Evolutionary conservation across 179 eudicot species (phyloP).

Genomic region (Nepenthes alata): DNA sequence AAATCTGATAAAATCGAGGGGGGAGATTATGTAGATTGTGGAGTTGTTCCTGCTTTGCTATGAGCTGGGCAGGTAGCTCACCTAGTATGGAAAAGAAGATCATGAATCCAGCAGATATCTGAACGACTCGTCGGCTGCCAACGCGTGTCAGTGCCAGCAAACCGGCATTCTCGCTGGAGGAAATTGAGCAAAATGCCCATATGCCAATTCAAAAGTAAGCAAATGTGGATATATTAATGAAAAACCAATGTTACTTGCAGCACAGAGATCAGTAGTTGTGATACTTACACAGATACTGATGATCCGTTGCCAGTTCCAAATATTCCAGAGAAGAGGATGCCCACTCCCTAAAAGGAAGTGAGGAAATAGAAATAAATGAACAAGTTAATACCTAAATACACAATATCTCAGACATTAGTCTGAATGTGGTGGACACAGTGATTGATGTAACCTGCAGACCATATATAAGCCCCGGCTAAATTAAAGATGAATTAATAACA

Average conservation of each 20-base stretch:
- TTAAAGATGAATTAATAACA: too few relatives aligned
- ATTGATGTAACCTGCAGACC: too few relatives aligned
- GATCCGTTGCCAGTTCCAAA: conserved; percentile 90
- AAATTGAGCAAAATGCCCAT: background rate
- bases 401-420: too few relatives aligned
- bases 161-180: conserved; percentile 41
- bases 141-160: conserved; percentile 38
- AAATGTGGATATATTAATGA: background rate
- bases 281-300: conserved; percentile 80
- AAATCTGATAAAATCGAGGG: too few relatives aligned
- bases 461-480: too few relatives aligned
- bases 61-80: conserved; percentile 1
- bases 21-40: too few relatives aligned
- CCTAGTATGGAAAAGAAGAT: conserved; percentile 41
- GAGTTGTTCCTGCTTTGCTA: too few relatives aligned
- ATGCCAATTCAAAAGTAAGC: background rate
- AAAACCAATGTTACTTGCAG: background rate
- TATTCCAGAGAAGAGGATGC: conserved; percentile 70
- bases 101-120: conserved; percentile 39
- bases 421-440: too few relatives aligned
- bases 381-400: background rate
- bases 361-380: conserved; percentile 2
- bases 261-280: background rate
- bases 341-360: conserved; percentile 48
- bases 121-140: conserved; percentile 45